phyloP scores from a whole-genome alignment of 2,329 filamentous ascomycete species.

The Exophiala sideris region DNA sequence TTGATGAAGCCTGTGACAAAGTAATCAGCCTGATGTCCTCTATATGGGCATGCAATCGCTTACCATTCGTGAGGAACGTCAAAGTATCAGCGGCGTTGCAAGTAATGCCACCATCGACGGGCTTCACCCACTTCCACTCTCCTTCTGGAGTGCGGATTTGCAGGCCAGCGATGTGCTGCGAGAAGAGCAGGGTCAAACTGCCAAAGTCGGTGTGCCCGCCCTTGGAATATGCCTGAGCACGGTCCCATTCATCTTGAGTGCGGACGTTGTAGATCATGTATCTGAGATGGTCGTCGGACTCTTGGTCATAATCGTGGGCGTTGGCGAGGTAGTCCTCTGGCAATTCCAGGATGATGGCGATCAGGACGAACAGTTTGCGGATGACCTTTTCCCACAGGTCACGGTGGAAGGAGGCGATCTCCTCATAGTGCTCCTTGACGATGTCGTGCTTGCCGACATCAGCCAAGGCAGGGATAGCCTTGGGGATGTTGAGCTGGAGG shows the following conservation, averaged over 20 bases:
- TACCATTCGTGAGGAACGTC: constrained; percentile 40
- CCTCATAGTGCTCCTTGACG: constrained; percentile 28
- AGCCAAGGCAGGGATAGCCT: constrained; percentile 31
- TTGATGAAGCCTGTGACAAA: constrained; percentile 29
- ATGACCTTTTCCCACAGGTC: constrained; percentile 32
- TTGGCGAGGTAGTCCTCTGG: constrained; percentile 55
- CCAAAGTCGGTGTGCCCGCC: constrained; percentile 59
- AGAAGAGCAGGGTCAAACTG: constrained; percentile 55
- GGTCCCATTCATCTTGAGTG: constrained; percentile 46
- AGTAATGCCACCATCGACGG: constrained; percentile 49
- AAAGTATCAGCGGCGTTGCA: constrained; percentile 51
- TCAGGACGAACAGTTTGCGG: constrained; percentile 24
- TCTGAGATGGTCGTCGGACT: constrained; percentile 57
- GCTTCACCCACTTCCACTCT: constrained; percentile 53
- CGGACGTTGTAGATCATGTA: constrained; percentile 58
- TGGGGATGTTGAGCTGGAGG: constrained; percentile 33
- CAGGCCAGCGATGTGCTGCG: constrained; percentile 51
- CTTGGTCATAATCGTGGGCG: constrained; percentile 56
- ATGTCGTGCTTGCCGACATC: constrained; percentile 32
- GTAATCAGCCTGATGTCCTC: background rate
- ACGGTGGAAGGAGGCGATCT: constrained; percentile 30
- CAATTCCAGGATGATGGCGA: constrained; percentile 45
- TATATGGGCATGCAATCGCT: background rate
- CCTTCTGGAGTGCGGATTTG: constrained; percentile 49
- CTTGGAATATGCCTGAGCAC: constrained; percentile 42